Conservation (phyloP, 495 filamentous ascomycete species). For the Hypoxylon trugodes region DNA sequence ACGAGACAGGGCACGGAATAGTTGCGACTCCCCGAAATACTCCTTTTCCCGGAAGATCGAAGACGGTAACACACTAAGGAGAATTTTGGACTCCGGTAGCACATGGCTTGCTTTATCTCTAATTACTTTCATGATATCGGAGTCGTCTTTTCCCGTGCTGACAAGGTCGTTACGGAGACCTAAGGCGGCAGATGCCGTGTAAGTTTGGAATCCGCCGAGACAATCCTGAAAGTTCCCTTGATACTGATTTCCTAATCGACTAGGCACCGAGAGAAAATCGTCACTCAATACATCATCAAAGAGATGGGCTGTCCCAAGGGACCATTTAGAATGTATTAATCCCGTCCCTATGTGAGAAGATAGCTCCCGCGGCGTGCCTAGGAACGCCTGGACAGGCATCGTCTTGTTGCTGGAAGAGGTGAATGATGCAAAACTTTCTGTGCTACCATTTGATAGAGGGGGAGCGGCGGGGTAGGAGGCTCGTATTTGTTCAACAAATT, state of each 20-base stretch:
- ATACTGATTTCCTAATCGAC: slow-evolving; percentile 88
- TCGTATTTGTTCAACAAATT: slow-evolving; percentile 91
- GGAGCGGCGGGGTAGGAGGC: slow-evolving; percentile 83
- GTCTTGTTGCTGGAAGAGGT: slow-evolving; percentile 62
- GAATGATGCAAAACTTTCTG: slow-evolving; percentile 68
- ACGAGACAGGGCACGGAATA: slow-evolving; percentile 79
- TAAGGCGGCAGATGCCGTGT: slow-evolving; percentile 89
- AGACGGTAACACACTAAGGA: slow-evolving; percentile 83
- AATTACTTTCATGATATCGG: slow-evolving; percentile 90
- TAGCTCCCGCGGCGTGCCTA: slow-evolving; percentile 92
- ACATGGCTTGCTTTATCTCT: slow-evolving; percentile 81
- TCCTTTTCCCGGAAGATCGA: slow-evolving; percentile 81
- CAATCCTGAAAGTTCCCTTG: slow-evolving; percentile 96
- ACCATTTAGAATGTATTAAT: slow-evolving; percentile 82
- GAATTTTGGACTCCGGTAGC: slow-evolving; percentile 80
- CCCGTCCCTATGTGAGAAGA: slow-evolving; percentile 81
- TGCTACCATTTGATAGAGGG: slow-evolving; percentile 63
- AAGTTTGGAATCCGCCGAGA: slow-evolving; percentile 95
- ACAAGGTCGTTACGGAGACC: slow-evolving; percentile 91
- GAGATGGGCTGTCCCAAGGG: slow-evolving; percentile 85
- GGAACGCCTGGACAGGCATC: slow-evolving; percentile 85
- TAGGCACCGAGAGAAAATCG: slow-evolving; percentile 89
- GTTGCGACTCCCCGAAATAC: slow-evolving; percentile 73
- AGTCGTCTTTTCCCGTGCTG: slow-evolving; percentile 89
- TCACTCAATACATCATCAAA: slow-evolving; percentile 89